These are phyloP conservation scores for Plasmodium inui DNA, from an alignment of 169 alveolate species.

Conservation along the genomic window DNA sequence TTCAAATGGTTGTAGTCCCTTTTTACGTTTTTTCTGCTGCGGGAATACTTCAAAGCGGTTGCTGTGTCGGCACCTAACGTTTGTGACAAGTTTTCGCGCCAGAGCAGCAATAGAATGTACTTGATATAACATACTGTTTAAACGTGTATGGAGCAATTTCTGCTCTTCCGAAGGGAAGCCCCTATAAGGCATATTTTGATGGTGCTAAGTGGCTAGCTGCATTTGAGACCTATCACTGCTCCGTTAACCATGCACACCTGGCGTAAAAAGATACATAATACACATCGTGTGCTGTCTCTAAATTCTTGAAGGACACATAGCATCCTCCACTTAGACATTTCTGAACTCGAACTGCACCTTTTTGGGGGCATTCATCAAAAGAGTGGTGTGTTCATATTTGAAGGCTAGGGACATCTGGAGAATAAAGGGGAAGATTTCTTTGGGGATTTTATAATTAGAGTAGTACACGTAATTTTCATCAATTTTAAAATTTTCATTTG, in stretches of 20 bases:
- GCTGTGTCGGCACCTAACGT: neutral
- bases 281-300: neutral
- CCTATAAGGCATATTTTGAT: neutral
- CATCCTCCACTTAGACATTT: constrained; percentile 10
- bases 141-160: neutral
- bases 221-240: neutral
- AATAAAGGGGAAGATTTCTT: constrained; percentile 61
- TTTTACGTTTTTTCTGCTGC: neutral
- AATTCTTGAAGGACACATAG: neutral
- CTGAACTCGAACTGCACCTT: constrained; percentile 55
- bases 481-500: constrained; percentile 51
- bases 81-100: neutral
- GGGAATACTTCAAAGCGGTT: neutral
- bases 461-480: constrained; percentile 69
- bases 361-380: constrained; percentile 69
- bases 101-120: neutral
- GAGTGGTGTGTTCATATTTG: constrained; percentile 66
- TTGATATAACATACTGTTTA: neutral
- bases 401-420: constrained; percentile 67
- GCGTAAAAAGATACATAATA: neutral
- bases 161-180: neutral
- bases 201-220: neutral
- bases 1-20: neutral
- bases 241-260: neutral
- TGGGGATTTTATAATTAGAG: constrained; percentile 59